These are phyloP conservation scores for Sphaerostilbella broomeana DNA, from an alignment of 2,329 filamentous ascomycete genomes.

Conservation along the genomic window DNA sequence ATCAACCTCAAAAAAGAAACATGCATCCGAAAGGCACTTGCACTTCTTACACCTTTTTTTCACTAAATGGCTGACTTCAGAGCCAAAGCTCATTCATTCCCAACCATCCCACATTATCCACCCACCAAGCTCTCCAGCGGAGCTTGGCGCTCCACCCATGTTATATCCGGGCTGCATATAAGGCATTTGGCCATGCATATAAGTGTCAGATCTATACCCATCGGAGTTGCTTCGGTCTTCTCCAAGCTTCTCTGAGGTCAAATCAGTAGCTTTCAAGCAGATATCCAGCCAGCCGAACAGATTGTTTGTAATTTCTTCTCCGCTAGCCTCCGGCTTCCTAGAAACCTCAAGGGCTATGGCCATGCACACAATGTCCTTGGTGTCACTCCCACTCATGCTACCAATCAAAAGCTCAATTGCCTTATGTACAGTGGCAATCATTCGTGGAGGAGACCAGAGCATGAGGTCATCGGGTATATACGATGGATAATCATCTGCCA, in stretches of 20 bases:
- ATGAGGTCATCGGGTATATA: constrained; percentile 30
- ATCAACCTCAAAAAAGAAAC: too few relatives aligned
- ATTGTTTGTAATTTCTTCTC: constrained; percentile 35
- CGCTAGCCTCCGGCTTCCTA: constrained; percentile 33
- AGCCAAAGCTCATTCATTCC: constrained; percentile 27
- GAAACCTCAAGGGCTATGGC: constrained; percentile 42
- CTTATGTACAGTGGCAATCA: constrained; percentile 40
- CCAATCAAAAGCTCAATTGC: constrained; percentile 39
- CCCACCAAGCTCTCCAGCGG: constrained; percentile 25
- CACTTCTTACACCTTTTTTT: too few relatives aligned
- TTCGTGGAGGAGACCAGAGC: constrained; percentile 36
- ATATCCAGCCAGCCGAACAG: constrained; percentile 38
- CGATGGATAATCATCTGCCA: constrained; percentile 28
- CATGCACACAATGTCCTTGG: constrained; percentile 45
- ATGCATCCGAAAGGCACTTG: too few relatives aligned
- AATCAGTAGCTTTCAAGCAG: constrained; percentile 38
- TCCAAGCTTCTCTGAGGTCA: constrained; percentile 34
- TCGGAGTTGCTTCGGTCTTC: constrained; percentile 17
- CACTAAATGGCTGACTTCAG: too few relatives aligned
- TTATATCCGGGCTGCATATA: constrained; percentile 26
- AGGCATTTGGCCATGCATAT: constrained; percentile 22
- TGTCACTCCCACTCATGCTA: constrained; percentile 42
- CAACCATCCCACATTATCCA: constrained; percentile 37
- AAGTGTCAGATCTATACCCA: constrained; percentile 22
- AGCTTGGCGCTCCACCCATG: constrained; percentile 21